Evolutionary conservation across 495 filamentous ascomycete genomes (phyloP).

Genomic region (Hyaloscypha hepaticicola): DNA sequence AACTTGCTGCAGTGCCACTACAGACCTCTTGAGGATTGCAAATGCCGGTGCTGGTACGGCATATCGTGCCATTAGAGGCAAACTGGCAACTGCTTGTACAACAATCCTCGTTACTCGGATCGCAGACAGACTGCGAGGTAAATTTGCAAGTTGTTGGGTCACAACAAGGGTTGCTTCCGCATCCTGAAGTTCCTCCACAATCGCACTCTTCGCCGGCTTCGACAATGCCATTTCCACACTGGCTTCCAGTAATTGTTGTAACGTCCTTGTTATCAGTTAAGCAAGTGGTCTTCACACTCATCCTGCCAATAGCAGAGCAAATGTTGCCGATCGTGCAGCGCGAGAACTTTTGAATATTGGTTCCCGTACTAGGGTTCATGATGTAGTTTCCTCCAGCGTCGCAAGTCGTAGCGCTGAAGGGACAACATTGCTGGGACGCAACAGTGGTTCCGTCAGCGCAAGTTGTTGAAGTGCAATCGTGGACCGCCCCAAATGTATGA

Average conservation of each 20-base stretch:
- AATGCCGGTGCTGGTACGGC: constrained; percentile 69
- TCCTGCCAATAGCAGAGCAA: constrained; percentile 83
- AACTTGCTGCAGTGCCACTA: constrained; percentile 67
- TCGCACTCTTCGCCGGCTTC: constrained; percentile 94
- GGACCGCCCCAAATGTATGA: constrained; percentile 94
- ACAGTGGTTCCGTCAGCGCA: constrained; percentile 62
- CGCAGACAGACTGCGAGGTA: constrained; percentile 71
- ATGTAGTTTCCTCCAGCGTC: constrained; percentile 77
- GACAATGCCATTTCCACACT: constrained; percentile 97
- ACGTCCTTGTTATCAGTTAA: constrained; percentile 81
- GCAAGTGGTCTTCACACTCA: constrained; percentile 73
- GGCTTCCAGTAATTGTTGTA: constrained; percentile 77
- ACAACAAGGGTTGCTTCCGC: constrained; percentile 77
- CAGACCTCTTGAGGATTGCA: constrained; percentile 89
- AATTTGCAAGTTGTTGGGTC: constrained; percentile 88
- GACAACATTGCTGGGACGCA: constrained; percentile 81
- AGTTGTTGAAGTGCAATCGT: constrained; percentile 75
- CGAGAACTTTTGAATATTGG: constrained; percentile 75
- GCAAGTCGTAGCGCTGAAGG: constrained; percentile 65
- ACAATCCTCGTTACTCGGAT: constrained; percentile 89
- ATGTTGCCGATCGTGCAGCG: constrained; percentile 90
- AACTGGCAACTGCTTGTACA: constrained; percentile 75
- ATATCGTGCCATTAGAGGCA: constrained; percentile 63
- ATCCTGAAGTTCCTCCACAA: constrained; percentile 75
- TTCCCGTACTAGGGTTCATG: constrained; percentile 89